These are phyloP conservation scores for Calonectria leucothoes DNA, from an alignment of 2,329 filamentous ascomycete species.

Conservation along the genomic window DNA sequence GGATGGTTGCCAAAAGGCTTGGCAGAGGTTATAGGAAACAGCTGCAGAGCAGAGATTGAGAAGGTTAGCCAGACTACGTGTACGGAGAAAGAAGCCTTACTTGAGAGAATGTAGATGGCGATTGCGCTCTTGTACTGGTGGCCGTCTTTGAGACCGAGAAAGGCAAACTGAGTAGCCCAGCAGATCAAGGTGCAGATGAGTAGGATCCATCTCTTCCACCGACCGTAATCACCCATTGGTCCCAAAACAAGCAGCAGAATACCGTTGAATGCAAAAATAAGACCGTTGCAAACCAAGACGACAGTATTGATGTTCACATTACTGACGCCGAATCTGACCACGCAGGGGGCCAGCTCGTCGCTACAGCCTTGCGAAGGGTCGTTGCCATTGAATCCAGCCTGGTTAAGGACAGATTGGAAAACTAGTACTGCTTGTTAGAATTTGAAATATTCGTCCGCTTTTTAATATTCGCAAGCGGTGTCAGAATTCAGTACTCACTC, in stretches of 20 bases:
- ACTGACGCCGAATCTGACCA: not conserved
- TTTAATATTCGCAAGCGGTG: no score
- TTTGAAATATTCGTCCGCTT: not conserved
- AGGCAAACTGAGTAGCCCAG: not conserved
- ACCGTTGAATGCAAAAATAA: not conserved
- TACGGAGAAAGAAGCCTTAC: not conserved
- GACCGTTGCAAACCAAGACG: not conserved
- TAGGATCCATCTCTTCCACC: not conserved
- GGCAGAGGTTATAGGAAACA: not conserved
- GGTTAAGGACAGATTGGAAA: not conserved
- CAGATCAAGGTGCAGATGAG: not conserved
- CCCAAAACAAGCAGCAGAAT: not conserved
- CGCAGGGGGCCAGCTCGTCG: not conserved
- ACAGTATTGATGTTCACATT: not conserved
- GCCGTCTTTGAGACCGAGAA: not conserved
- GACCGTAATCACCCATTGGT: not conserved
- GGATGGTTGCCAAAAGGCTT: not conserved
- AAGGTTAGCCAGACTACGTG: not conserved
- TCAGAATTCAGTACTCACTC: not conserved
- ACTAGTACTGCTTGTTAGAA: not conserved
- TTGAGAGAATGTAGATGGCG: not conserved
- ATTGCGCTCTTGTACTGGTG: not conserved
- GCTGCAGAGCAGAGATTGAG: not conserved
- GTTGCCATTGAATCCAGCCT: not conserved
- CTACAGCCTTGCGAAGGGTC: not conserved